Evolutionary conservation across 805 yeast genomes (phyloP).

Genomic region (Wickerhamiella alocasiicola): DNA sequence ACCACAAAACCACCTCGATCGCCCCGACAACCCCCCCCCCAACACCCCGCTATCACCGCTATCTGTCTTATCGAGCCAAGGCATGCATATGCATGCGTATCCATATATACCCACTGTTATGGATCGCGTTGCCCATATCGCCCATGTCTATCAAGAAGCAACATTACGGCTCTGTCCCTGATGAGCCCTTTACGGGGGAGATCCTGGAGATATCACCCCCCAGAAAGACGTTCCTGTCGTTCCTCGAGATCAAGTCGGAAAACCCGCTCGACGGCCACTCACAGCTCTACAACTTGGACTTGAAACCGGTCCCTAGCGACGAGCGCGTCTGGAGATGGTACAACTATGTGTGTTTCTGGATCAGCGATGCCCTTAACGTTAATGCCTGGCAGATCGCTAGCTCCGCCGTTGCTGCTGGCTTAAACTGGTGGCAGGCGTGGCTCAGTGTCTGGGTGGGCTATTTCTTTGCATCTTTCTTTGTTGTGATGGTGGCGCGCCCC

Average conservation of each 20-base stretch:
- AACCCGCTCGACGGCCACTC: neutral
- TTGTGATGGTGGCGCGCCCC: constrained; percentile 53
- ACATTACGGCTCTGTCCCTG: neutral
- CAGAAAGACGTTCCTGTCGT: neutral
- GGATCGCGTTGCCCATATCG: neutral
- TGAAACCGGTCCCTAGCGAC: constrained; percentile 61
- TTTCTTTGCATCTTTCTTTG: constrained; percentile 50
- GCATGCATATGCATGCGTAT: no score
- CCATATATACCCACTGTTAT: no score
- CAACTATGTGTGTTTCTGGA: constrained; percentile 68
- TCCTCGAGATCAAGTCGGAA: neutral
- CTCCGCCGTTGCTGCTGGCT: constrained; percentile 60
- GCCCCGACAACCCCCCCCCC: no score
- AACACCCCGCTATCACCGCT: no score
- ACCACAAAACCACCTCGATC: no score
- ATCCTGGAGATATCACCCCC: neutral
- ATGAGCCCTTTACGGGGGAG: neutral
- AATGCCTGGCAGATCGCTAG: constrained; percentile 86
- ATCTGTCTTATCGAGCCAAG: no score
- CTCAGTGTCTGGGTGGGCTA: constrained; percentile 78
- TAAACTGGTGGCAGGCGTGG: constrained; percentile 87
- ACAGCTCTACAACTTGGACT: constrained; percentile 61
- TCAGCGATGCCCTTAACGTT: constrained; percentile 77
- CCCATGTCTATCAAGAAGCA: neutral
- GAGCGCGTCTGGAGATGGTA: constrained; percentile 77